Conservation (phyloP, 371 early-diverging fungal genomes). For the Smittium mucronatum region DNA sequence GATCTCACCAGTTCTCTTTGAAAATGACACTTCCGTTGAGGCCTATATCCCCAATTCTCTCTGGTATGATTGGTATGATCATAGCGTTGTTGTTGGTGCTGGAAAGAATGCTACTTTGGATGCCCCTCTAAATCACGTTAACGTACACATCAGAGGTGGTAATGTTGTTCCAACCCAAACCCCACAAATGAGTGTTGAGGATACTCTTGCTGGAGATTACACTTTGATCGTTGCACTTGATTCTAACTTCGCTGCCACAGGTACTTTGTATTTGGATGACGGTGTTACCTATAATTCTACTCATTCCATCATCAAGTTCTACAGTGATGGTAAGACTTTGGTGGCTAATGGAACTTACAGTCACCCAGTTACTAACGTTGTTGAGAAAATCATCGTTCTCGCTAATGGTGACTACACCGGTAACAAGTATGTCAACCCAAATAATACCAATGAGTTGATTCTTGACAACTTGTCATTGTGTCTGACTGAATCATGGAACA, state of each 20-base stretch:
- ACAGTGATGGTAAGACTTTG: not conserved
- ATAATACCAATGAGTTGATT: not conserved
- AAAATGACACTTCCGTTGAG: conserved; percentile 30
- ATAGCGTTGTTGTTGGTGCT: conserved; percentile 30
- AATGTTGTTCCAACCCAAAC: conserved; percentile 73
- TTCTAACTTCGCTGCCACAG: conserved; percentile 50
- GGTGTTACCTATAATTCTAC: conserved; percentile 35
- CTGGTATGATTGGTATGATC: conserved; percentile 60
- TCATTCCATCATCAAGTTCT: not conserved
- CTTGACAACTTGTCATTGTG: not conserved
- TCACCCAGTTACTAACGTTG: not conserved
- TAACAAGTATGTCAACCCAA: not conserved
- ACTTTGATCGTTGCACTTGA: conserved; percentile 76
- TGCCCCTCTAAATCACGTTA: conserved; percentile 61
- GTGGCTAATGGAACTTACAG: not conserved
- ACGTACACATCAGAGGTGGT: conserved; percentile 79
- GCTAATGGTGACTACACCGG: not conserved
- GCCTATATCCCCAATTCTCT: conserved; percentile 28
- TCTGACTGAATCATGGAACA: not conserved
- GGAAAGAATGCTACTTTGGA: conserved; percentile 32
- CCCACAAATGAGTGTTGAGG: conserved; percentile 60
- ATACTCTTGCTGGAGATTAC: conserved; percentile 75
- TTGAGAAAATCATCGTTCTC: not conserved
- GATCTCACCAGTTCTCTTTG: conserved; percentile 41
- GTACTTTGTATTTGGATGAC: conserved; percentile 81